Conservation (phyloP, 148 eudicot species). For the Chenopodium quinoa region DNA sequence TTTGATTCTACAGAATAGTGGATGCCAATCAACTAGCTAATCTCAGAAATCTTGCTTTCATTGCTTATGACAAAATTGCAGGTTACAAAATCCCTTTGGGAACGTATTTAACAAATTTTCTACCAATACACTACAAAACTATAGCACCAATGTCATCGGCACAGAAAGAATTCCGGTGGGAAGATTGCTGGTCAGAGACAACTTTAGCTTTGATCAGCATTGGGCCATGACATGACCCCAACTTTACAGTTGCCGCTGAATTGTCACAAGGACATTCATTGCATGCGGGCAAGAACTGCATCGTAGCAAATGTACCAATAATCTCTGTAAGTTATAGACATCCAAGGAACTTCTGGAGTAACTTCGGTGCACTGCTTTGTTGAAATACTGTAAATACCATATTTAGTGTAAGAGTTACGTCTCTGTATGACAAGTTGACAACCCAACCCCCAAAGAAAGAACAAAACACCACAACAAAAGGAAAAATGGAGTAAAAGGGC, state of each 20-base stretch:
- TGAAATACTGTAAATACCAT: conserved; percentile 42
- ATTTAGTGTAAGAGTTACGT: not conserved
- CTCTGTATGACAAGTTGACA: not conserved
- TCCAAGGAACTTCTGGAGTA: conserved; percentile 69
- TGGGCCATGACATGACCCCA: not conserved
- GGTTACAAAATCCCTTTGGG: not conserved
- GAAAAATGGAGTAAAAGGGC: not conserved
- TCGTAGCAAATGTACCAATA: conserved; percentile 80
- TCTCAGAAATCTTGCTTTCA: not conserved
- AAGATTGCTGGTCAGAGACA: conserved; percentile 4
- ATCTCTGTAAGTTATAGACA: conserved; percentile 57
- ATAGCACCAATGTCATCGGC: not conserved
- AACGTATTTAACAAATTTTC: not conserved
- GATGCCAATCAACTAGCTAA: not conserved
- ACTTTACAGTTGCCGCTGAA: not conserved
- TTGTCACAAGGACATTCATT: conserved; percentile 13
- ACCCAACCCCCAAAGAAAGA: not conserved
- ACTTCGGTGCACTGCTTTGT: conserved; percentile 35
- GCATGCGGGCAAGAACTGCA: conserved; percentile 53
- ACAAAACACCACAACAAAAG: not conserved
- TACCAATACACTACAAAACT: not conserved
- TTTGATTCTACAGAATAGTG: too few species aligned
- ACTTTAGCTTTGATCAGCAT: not conserved
- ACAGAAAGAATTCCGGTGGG: not conserved
- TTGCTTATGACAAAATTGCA: not conserved